A percentile compares a stretch with the other conserved stretches of the same genome.
Evolutionary conservation across 805 yeast species (phyloP).

Genomic region (Komagataella phaffii): DNA sequence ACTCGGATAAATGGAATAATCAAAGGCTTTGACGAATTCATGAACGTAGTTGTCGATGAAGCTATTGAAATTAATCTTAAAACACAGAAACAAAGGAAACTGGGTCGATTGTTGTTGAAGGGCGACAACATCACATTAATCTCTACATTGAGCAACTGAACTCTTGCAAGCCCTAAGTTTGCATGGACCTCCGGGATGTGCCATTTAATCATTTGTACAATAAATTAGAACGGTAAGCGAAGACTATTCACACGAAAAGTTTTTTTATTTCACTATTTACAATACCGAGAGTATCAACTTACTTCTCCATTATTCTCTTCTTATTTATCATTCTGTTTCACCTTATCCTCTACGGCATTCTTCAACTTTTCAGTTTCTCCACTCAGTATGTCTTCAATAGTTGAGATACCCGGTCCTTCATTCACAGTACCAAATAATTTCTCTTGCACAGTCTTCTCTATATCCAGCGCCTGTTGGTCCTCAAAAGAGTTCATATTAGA

Average conservation of each 20-base stretch:
- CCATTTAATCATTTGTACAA: background rate
- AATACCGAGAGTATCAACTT: background rate
- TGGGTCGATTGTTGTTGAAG: constrained; percentile 72
- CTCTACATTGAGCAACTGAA: constrained; percentile 12
- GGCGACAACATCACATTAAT: constrained; percentile 91
- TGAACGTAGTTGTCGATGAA: constrained; percentile 62
- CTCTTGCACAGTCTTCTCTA: background rate
- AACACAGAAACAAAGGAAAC: constrained; percentile 30
- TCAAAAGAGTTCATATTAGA: background rate
- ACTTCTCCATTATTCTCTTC: background rate
- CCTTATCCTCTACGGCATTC: background rate
- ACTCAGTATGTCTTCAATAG: background rate
- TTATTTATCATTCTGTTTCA: background rate
- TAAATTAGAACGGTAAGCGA: background rate
- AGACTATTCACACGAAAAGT: background rate
- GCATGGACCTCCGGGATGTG: background rate
- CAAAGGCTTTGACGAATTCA: constrained; percentile 93
- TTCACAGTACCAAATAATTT: background rate
- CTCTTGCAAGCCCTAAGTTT: background rate
- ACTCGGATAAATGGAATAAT: constrained; percentile 71
- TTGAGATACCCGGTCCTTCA: background rate
- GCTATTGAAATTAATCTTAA: constrained; percentile 51
- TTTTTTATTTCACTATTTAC: background rate
- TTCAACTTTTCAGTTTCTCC: background rate
- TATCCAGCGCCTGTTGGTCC: background rate